Evolutionary conservation across 2,329 filamentous ascomycete genomes (phyloP), one percentile per base, ranked within the genome.

Genomic region (Setomelanomma holmii): DNA sequence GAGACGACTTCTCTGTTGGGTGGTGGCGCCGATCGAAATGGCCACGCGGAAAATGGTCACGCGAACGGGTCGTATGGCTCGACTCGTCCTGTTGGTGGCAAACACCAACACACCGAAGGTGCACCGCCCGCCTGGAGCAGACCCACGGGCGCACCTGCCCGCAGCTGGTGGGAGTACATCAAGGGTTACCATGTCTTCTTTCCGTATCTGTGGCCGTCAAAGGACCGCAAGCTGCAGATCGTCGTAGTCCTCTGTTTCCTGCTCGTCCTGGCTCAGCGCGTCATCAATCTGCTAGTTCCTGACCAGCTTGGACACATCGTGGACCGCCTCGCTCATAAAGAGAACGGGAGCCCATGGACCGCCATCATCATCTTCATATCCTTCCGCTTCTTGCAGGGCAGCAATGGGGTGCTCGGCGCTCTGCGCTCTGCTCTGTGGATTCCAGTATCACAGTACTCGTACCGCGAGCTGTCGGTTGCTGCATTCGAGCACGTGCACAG

Each of bases 401-500:
- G 86, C 45, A 95, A 93, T 53, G 95, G 95, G 17, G 79, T 98
- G 40, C 83, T 99, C 27, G 92, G 92, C 6, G 93, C 91, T 1
- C 67, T 90, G 27, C 85, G 95, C 58, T 89, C 91, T 19, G 86
- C 91, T 30, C 80, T 99, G 27, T 99, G 95, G 95, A 95, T 99
- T 44, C 93, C 95, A 0, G 92, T 99, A 51, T 91, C 93, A 30
- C 95, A 99, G 74, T 96, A 98, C 74, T 96, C 93, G 0, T 99
- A 97, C 76, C 89, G 91, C 68, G 91, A 95, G 59, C 83, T 99
- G 52, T 96, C 93, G 5, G 95, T 95, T 1, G 93, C 95, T 14
- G 91, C 93, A 10, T 99, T 99, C 71, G 93, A 98, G 77, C 95
- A 99, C 73, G 95, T 99, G 19, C 95, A 99, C 75, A 89, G 89